Evolutionary conservation across 129 eudicot species (phyloP).

Genomic region (Pittosporum tobira): DNA sequence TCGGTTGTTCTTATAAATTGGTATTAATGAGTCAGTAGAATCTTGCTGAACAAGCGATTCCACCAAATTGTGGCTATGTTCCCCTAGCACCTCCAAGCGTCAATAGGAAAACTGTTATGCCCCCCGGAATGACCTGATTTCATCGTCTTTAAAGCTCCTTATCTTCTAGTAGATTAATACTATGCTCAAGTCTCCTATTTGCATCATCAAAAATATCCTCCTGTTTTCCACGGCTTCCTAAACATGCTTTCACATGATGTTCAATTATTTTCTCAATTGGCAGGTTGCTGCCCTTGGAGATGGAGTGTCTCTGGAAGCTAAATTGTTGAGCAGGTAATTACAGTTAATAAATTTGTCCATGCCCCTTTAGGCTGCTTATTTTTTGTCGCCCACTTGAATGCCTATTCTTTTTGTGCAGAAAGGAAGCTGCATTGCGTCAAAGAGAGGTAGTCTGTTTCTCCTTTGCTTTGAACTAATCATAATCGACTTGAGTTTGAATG

Average conservation of each 20-base stretch:
- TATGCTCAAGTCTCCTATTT: no score
- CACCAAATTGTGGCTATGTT: no score
- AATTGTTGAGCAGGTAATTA: slow-evolving; percentile 82
- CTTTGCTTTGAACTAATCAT: slow-evolving; percentile 10
- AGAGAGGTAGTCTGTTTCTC: slow-evolving; percentile 62
- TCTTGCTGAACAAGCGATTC: no score
- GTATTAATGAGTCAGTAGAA: no score
- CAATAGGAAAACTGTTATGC: no score
- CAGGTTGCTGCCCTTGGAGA: slow-evolving; percentile 97
- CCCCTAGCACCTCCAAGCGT: no score
- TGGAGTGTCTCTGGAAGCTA: slow-evolving; percentile 93
- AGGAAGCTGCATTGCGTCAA: slow-evolving; percentile 94
- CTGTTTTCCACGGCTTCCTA: no score
- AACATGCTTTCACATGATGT: neutral
- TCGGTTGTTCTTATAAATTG: no score
- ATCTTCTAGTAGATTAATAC: no score
- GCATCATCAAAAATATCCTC: no score
- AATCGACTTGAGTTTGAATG: slow-evolving; percentile 1
- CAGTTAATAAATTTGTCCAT: slow-evolving; percentile 2
- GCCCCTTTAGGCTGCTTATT: neutral
- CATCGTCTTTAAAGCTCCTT: no score
- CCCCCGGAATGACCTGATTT: no score
- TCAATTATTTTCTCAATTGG: slow-evolving; percentile 9
- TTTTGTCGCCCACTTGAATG: slow-evolving; percentile 8
- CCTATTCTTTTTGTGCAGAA: slow-evolving; percentile 41